These are phyloP conservation scores for Omphalotus olearius DNA, from an alignment of 1,284 basidiomycete genomes.

Conservation along the genomic window DNA sequence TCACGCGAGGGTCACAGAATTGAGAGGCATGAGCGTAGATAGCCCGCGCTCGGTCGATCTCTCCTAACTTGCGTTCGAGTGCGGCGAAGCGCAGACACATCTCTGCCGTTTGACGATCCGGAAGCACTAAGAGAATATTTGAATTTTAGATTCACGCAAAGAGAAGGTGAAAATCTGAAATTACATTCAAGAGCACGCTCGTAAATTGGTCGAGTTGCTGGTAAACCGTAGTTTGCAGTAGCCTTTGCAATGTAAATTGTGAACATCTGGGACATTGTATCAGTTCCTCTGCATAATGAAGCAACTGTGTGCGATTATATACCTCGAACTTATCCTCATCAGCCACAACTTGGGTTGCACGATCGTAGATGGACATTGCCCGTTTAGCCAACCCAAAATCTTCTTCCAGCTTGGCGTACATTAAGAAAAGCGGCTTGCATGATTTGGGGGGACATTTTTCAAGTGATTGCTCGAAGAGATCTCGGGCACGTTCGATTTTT, in stretches of 20 bases:
- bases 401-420: slow-evolving; percentile 95
- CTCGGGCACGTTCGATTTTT: slow-evolving; percentile 92
- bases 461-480: slow-evolving; percentile 96
- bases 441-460: slow-evolving; percentile 95
- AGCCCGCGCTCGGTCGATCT: slow-evolving; percentile 95
- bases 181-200: slow-evolving; percentile 86
- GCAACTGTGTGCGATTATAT: slow-evolving; percentile 13
- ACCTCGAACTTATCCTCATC: slow-evolving; percentile 95
- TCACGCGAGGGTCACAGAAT: slow-evolving; percentile 93
- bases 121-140: slow-evolving; percentile 48
- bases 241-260: slow-evolving; percentile 98
- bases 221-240: slow-evolving; percentile 91
- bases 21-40: slow-evolving; percentile 97
- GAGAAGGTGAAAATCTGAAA: not conserved
- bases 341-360: slow-evolving; percentile 82
- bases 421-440: slow-evolving; percentile 92
- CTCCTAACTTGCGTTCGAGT: slow-evolving; percentile 96
- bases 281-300: slow-evolving; percentile 2
- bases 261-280: slow-evolving; percentile 68
- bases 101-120: slow-evolving; percentile 92
- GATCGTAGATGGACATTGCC: slow-evolving; percentile 94
- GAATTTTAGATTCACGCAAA: slow-evolving; percentile 5
- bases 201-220: slow-evolving; percentile 96
- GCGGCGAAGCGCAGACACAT: slow-evolving; percentile 97
- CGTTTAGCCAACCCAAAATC: slow-evolving; percentile 94